phyloP scores from a whole-genome alignment of 257 asterid genomes.

The Ophiorrhiza pumila region DNA sequence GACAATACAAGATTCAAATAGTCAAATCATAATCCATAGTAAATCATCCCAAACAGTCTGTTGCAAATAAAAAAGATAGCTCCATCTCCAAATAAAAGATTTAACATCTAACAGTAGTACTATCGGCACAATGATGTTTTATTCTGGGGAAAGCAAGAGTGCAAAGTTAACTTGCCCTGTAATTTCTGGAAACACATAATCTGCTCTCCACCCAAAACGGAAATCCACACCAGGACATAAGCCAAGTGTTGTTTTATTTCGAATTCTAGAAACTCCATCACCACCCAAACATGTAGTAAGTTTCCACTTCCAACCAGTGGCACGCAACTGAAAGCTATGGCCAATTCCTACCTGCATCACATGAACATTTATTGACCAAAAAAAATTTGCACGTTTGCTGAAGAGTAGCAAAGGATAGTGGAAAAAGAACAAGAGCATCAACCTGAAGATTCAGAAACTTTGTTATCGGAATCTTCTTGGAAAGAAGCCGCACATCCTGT shows the following conservation, averaged over 20 bases:
- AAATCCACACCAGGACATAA: constrained; percentile 89
- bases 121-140: background rate
- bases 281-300: constrained; percentile 80
- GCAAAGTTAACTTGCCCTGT: constrained; percentile 58
- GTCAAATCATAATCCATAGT: background rate
- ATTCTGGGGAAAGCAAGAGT: background rate
- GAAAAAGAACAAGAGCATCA: constrained; percentile 16
- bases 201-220: constrained; percentile 96
- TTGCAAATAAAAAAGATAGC: background rate
- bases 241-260: constrained; percentile 84
- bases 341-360: constrained; percentile 82
- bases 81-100: background rate
- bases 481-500: constrained; percentile 88
- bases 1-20: constrained; percentile 2
- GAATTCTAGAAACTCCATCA: constrained; percentile 74
- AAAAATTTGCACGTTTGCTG: constrained; percentile 5
- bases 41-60: background rate
- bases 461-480: constrained; percentile 86
- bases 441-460: constrained; percentile 95
- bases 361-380: background rate
- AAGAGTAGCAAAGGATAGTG: background rate
- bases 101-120: background rate
- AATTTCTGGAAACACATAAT: constrained; percentile 85
- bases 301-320: constrained; percentile 99
- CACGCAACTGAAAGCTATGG: constrained; percentile 81